These are phyloP conservation scores for Trypanosomatidae sp. DNA, from an alignment of 208 protist genomes.

Conservation along the genomic window DNA sequence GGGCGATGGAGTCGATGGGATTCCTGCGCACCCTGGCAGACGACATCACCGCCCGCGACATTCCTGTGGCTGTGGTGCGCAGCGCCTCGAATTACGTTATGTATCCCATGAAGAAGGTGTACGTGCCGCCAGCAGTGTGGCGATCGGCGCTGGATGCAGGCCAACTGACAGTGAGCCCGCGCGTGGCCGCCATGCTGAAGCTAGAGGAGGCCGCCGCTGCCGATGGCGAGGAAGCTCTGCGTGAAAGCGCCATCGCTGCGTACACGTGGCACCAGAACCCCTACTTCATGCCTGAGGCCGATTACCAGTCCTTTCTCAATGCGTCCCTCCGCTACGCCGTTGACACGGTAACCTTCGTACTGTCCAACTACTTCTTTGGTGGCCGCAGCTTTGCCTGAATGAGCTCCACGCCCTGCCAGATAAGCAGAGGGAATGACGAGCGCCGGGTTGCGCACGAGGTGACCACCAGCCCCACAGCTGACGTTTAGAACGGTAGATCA, in stretches of 20 bases:
- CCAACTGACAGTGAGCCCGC: slow-evolving; percentile 13
- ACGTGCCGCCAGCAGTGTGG: slow-evolving; percentile 29
- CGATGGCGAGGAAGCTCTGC: not conserved
- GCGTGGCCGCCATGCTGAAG: slow-evolving; percentile 12
- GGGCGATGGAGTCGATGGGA: slow-evolving; percentile 58
- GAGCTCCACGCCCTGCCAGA: not conserved
- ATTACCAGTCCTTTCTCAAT: slow-evolving; percentile 39
- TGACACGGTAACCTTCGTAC: slow-evolving; percentile 45
- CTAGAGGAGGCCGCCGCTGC: not conserved
- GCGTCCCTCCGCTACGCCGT: slow-evolving; percentile 57
- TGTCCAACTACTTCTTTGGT: slow-evolving; percentile 68
- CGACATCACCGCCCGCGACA: slow-evolving; percentile 18
- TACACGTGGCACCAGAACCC: slow-evolving; percentile 58
- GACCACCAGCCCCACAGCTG: not conserved
- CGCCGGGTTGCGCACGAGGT: not conserved
- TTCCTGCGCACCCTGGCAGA: slow-evolving; percentile 34
- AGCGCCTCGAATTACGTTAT: slow-evolving; percentile 56
- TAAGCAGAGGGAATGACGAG: not conserved
- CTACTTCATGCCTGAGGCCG: slow-evolving; percentile 33
- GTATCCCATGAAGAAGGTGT: slow-evolving; percentile 51
- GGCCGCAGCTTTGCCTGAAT: slow-evolving; percentile 23
- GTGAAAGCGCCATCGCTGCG: slow-evolving; percentile 9
- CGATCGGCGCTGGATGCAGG: slow-evolving; percentile 15
- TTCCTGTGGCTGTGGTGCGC: slow-evolving; percentile 51
- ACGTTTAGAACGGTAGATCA: not conserved